Conservation (phyloP, 306 rosid species). For the Vigna unguiculata region DNA sequence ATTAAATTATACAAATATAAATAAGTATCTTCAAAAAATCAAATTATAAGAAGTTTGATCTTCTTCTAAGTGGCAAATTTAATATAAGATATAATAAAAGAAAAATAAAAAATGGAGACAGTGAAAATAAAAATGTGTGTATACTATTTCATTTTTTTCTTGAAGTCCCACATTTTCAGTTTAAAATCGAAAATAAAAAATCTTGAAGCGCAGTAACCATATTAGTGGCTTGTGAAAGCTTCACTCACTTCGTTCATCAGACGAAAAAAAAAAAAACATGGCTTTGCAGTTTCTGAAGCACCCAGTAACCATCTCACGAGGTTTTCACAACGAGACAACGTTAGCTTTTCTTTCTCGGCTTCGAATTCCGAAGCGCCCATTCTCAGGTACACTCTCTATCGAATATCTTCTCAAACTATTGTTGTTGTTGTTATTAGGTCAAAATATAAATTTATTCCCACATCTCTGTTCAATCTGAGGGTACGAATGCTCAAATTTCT, state of each 20-base stretch:
- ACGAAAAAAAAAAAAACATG: constrained; percentile 48
- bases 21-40: no score
- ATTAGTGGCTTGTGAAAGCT: not conserved
- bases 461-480: no score
- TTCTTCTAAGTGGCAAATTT: no score
- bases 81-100: no score
- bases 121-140: no score
- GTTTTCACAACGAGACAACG: constrained; percentile 42
- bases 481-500: no score
- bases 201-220: not conserved
- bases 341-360: constrained; percentile 40
- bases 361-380: constrained; percentile 40
- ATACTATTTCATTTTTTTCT: no score
- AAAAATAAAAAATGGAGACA: no score
- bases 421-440: no score
- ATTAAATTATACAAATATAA: no score
- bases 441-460: no score
- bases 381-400: constrained; percentile 5
- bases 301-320: constrained; percentile 49
- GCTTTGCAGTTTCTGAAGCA: constrained; percentile 62
- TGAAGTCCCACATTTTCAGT: not conserved
- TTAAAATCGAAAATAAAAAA: not conserved
- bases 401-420: not conserved
- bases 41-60: no score
- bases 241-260: not conserved